A percentile compares a stretch with the other conserved stretches of the same genome.
These are phyloP conservation scores for Ophiosphaerella korrae DNA, from an alignment of 2,329 filamentous ascomycete genomes.

Conservation along the genomic window DNA sequence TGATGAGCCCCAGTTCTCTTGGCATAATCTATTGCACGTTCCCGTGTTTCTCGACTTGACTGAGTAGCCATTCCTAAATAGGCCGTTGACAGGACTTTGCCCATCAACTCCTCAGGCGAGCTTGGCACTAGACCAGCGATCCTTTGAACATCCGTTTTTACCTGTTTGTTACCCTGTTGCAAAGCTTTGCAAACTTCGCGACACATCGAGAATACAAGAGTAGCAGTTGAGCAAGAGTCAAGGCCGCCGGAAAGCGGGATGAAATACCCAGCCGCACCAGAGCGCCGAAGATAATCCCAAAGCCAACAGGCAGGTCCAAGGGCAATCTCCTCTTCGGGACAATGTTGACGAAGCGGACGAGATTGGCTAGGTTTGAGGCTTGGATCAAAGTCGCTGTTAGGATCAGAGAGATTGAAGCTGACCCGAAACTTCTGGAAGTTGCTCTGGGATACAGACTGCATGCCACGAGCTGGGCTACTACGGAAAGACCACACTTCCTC, in stretches of 20 bases:
- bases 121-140: constrained; percentile 50
- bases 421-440: constrained; percentile 55
- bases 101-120: not conserved
- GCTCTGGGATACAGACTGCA: constrained; percentile 61
- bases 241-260: constrained; percentile 65
- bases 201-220: constrained; percentile 53
- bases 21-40: constrained; percentile 66
- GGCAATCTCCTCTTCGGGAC: constrained; percentile 67
- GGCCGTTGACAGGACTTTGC: not conserved
- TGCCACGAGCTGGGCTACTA: constrained; percentile 58
- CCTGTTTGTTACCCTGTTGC: constrained; percentile 57
- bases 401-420: constrained; percentile 52
- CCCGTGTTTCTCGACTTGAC: constrained; percentile 49
- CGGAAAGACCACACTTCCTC: constrained; percentile 72
- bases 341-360: constrained; percentile 28
- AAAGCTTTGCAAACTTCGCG: constrained; percentile 61
- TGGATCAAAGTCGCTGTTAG: constrained; percentile 52
- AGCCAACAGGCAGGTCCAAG: constrained; percentile 68
- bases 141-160: constrained; percentile 59
- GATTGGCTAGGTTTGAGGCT: constrained; percentile 52
- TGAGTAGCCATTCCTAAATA: constrained; percentile 73
- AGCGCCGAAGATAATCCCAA: constrained; percentile 66
- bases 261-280: constrained; percentile 59
- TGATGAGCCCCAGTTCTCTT: constrained; percentile 73
- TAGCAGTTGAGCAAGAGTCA: constrained; percentile 58